Evolutionary conservation across 1,284 basidiomycete species (phyloP).

Genomic region (Lentinula novae-zelandiae): DNA sequence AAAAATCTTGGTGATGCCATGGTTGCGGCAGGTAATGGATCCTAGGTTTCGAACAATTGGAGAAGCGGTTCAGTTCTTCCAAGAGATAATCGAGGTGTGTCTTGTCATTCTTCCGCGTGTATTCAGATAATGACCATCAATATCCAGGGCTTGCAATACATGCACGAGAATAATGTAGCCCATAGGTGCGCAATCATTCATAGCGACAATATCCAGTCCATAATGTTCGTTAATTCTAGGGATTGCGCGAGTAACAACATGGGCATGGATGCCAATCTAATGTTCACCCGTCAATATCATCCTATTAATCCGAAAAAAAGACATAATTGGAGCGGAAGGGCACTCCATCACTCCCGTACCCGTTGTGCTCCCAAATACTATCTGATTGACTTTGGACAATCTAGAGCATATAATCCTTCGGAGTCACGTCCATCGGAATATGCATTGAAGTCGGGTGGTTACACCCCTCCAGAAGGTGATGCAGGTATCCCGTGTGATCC

Average conservation of each 20-base stretch:
- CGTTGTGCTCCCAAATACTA: conserved; percentile 25
- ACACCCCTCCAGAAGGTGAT: conserved; percentile 10
- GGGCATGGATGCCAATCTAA: conserved; percentile 29
- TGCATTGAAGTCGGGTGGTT: conserved; percentile 8
- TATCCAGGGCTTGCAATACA: conserved; percentile 26
- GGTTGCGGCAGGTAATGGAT: conserved; percentile 11
- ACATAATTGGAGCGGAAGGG: conserved; percentile 17
- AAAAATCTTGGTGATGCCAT: conserved; percentile 15
- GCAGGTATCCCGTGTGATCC: conserved; percentile 8
- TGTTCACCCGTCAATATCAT: conserved; percentile 26
- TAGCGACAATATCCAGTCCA: too few species aligned
- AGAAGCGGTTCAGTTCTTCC: conserved; percentile 18
- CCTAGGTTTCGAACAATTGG: conserved; percentile 19
- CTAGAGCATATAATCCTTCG: conserved; percentile 19
- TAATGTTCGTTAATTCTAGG: conserved; percentile 17
- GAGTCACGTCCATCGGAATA: not conserved
- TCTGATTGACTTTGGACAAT: conserved; percentile 29
- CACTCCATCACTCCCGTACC: conserved; percentile 24
- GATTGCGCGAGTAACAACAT: conserved; percentile 31
- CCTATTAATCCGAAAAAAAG: conserved; percentile 15
- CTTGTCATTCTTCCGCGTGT: not conserved
- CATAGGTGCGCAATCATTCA: conserved; percentile 22
- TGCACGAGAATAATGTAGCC: conserved; percentile 28
- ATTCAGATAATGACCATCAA: not conserved
- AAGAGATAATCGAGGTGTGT: conserved; percentile 20